Percentiles rank a stretch among this genome's conserved stretches.
Evolutionary conservation across 1,284 basidiomycete species (phyloP).

Genomic region (Fomitopsis pinicola): DNA sequence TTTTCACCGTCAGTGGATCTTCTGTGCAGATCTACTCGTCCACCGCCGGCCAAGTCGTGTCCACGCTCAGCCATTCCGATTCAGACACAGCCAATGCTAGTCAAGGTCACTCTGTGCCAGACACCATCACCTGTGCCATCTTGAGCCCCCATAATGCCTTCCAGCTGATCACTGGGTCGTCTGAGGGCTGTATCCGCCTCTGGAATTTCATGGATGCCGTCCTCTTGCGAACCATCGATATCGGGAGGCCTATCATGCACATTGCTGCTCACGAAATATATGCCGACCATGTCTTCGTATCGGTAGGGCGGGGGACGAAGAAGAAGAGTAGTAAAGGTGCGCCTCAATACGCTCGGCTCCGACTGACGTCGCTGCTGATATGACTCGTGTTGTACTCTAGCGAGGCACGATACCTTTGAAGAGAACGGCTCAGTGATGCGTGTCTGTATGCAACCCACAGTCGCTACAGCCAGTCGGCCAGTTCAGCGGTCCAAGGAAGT

Average conservation of each 20-base stretch:
- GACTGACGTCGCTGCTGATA: neutral
- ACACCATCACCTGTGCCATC: slow-evolving; percentile 69
- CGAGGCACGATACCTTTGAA: slow-evolving; percentile 25
- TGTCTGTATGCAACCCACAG: slow-evolving; percentile 53
- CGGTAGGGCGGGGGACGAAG: slow-evolving; percentile 50
- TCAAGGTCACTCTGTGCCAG: slow-evolving; percentile 17
- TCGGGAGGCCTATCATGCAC: slow-evolving; percentile 70
- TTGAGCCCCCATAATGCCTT: slow-evolving; percentile 86
- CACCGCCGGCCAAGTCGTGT: slow-evolving; percentile 73
- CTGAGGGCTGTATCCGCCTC: slow-evolving; percentile 81
- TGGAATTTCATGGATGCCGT: slow-evolving; percentile 94
- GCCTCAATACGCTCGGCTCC: neutral
- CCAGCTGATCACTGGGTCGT: slow-evolving; percentile 84
- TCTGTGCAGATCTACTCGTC: slow-evolving; percentile 82
- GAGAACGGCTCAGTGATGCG: slow-evolving; percentile 56
- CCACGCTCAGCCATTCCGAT: slow-evolving; percentile 57
- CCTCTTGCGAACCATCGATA: slow-evolving; percentile 69
- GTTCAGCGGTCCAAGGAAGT: slow-evolving; percentile 50
- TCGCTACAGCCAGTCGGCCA: slow-evolving; percentile 35
- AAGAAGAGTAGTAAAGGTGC: slow-evolving; percentile 42
- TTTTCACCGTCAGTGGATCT: slow-evolving; percentile 77
- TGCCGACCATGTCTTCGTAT: slow-evolving; percentile 68
- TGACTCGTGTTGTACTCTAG: neutral
- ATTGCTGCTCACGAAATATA: slow-evolving; percentile 67
- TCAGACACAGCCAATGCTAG: slow-evolving; percentile 42